A percentile compares a stretch with the other conserved stretches of the same genome.
Evolutionary conservation across 805 yeast species (phyloP).

Genomic region (Teunomyces atbi): DNA sequence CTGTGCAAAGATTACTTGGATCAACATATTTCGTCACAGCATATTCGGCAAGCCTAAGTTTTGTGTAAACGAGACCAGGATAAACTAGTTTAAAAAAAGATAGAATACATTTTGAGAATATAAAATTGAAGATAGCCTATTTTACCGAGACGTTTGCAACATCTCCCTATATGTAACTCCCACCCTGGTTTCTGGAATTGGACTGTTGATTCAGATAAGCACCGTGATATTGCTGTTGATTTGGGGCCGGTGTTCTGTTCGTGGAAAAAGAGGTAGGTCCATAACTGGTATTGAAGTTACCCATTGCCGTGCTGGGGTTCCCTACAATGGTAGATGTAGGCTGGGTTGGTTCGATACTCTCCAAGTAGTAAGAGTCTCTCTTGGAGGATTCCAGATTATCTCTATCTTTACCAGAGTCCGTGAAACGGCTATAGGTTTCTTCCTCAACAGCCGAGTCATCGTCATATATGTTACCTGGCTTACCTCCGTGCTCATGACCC

Average conservation of each 20-base stretch:
- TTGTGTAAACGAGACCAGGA: constrained; percentile 18
- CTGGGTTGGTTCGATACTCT: constrained; percentile 38
- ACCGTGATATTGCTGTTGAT: background rate
- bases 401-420: constrained; percentile 10
- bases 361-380: constrained; percentile 29
- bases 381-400: constrained; percentile 16
- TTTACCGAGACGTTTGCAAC: no score
- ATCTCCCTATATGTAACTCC: background rate
- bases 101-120: constrained; percentile 1
- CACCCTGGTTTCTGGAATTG: background rate
- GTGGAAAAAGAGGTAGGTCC: constrained; percentile 1
- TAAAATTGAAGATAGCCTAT: background rate
- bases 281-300: background rate
- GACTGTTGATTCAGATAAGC: constrained; percentile 1
- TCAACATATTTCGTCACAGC: constrained; percentile 48
- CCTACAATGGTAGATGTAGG: constrained; percentile 45
- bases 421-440: constrained; percentile 5
- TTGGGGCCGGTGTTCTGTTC: background rate
- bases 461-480: constrained; percentile 20
- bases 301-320: constrained; percentile 20
- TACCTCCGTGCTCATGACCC: constrained; percentile 49
- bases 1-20: constrained; percentile 54
- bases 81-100: background rate
- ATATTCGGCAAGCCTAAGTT: constrained; percentile 48
- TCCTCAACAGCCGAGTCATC: constrained; percentile 37